Base-by-base conservation (phyloP, 495 filamentous ascomycete genomes). In the Trypethelium eluteriae region DNA sequence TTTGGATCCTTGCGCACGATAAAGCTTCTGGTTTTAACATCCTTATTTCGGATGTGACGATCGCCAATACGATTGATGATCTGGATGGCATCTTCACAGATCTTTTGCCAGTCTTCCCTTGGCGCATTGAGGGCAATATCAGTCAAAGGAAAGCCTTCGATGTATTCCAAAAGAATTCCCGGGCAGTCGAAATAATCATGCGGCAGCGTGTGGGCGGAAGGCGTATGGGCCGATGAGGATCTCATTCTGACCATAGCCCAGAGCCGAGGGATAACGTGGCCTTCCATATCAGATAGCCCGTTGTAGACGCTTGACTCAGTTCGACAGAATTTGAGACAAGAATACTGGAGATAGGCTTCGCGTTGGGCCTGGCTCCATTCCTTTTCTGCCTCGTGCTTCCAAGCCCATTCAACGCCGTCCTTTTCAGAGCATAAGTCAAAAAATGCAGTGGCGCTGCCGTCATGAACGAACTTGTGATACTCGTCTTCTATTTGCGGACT, bases 1-100 rank as follows among this genome's bases (percentile, higher is more conserved):
- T 25, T 0, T 25, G 25, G 25, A 25, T 62, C 7, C 35, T 63
- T 34, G 2, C 46, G 64, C 53, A 78, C 73, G 32, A 78, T 71
- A 25, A 79, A 75, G 47, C 62, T 78, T 35, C 68, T 66, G 3
- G 70, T 62, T 47, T 71, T 70, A 11, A 73, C 70, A 72, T 76
- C 74, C 41, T 68, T 18, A 61, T 77, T 76, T 3, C 74, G 57
- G 41, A 79, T 72, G 35, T 72, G 70, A 16, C 59, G 50, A 62
- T 74, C 72, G 39, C 68, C 64, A 5, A 74, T 53, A 2, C 38
- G 32, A 63, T 72, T 11, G 32, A 75, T 5, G 53, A 76, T 66
- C 38, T 39, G 61, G 62, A 75, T 71, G 7, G 73, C 72, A 3
- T 75, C 70, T 50, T 76, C 66, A 50, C 71, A 75, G 25, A 76